Base-by-base conservation (phyloP, 768 basidiomycete genomes). In the Dendrothele bispora region DNA sequence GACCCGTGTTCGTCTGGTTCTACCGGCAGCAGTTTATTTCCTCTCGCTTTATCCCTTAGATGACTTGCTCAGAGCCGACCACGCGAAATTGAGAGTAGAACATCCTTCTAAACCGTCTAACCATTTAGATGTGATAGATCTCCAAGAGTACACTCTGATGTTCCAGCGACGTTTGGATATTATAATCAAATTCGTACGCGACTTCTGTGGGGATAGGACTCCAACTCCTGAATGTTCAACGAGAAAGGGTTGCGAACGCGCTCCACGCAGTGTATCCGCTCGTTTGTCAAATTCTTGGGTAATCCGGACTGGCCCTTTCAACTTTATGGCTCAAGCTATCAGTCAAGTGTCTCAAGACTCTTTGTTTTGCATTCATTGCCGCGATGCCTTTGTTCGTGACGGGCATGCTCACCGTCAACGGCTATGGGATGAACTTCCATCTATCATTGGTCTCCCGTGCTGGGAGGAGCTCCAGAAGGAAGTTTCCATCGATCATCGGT, bases 11-110 rank as follows among this genome's bases (percentile, higher is more conserved):
- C 64, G 60, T 21, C 60, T 79, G 42, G 52, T 82, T 39, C 47
- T 80, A 28, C 80, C 80, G 2, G 72, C 78, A 7, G 75, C 72
- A 7, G 46, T 81, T 10, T 83, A 82, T 54, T 81, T 81, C 61
- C 70, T 82, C n/a, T 80, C 80, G 22, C 58, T 81, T 11, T 82
- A 83, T 52, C 71, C 73, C 5, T 65, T 83, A 27, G 59, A 66
- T 32, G 77, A 78, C 48, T 62, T 82, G 17, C 62, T 82, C 7
- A 60, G 67, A 8, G 74, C 52, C 14, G 74, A 80, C 43, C 81
- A 82, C 52, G 74, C 78, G 0, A 83, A 83, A 59, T 71, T 83
- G 10, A 51, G 58, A 30, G 54, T 72, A 28, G 58, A 72, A 21
- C 76, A 80, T 55, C 73, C 75, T 5, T 78, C 80, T 1, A 71